These are phyloP conservation scores for Trypanosoma boissoni DNA, from an alignment of 208 protist species.

Conservation along the genomic window DNA sequence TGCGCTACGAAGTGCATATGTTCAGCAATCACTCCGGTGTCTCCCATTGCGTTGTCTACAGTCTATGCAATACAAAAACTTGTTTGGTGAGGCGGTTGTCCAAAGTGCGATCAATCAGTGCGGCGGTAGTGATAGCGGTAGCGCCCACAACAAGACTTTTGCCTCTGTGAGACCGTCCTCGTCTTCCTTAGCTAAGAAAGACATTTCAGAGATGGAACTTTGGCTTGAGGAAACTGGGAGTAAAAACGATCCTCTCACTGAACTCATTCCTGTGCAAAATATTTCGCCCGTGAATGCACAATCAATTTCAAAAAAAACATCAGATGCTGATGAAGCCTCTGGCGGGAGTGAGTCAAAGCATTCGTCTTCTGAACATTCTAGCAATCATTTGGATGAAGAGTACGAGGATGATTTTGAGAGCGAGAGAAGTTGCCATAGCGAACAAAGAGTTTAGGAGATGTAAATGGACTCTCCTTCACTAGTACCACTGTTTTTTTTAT, in stretches of 20 bases:
- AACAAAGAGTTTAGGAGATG: too few species aligned
- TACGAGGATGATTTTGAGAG: constrained; percentile 54
- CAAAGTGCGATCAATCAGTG: constrained; percentile 21
- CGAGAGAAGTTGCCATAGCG: background rate
- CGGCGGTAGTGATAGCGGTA: background rate
- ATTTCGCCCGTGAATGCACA: background rate
- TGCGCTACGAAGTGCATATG: constrained; percentile 50
- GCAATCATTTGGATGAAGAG: constrained; percentile 11
- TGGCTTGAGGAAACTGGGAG: background rate
- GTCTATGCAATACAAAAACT: constrained; percentile 29
- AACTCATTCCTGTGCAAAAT: background rate
- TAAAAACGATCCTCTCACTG: background rate
- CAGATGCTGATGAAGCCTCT: background rate
- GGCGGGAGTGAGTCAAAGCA: background rate
- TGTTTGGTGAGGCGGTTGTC: constrained; percentile 53
- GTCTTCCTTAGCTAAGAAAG: background rate
- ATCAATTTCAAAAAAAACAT: background rate
- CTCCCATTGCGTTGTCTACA: constrained; percentile 37
- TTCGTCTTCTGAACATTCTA: background rate
- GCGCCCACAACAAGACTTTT: background rate
- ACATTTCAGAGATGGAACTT: background rate
- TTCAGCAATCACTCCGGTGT: constrained; percentile 37
- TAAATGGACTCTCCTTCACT: too few species aligned
- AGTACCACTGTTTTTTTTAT: too few species aligned
- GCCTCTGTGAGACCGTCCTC: background rate